Evolutionary conservation across 2,329 filamentous ascomycete species (phyloP).

Genomic region (Aciculosporium take): DNA sequence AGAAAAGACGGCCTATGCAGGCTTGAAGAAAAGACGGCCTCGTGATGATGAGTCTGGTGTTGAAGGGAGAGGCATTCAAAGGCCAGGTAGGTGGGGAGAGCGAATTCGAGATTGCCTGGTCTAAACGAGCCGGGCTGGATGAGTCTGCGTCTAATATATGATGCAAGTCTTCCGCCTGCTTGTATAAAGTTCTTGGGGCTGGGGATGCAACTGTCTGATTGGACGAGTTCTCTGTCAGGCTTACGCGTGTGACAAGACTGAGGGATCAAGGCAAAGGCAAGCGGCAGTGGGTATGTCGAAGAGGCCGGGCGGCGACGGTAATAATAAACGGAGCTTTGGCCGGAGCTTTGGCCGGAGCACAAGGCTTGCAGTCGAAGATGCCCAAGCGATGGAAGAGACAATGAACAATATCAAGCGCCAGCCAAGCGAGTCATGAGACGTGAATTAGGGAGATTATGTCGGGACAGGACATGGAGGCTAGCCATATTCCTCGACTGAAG

Average conservation of each 20-base stretch:
- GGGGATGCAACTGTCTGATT: slow-evolving; percentile 1
- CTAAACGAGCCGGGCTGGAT: slow-evolving; percentile 1
- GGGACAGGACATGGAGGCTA: not conserved
- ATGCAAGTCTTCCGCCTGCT: slow-evolving; percentile 5
- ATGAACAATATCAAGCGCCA: not conserved
- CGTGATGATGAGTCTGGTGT: not conserved
- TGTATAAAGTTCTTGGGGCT: slow-evolving; percentile 2
- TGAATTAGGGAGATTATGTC: not conserved
- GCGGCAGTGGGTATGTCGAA: not conserved
- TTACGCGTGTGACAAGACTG: slow-evolving; percentile 3
- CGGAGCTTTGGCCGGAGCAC: not conserved
- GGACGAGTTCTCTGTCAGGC: not conserved
- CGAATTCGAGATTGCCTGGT: not conserved
- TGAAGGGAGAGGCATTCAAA: not conserved
- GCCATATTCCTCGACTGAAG: not conserved
- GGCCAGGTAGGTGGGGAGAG: not conserved
- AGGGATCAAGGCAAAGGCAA: not conserved
- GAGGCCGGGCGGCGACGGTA: not conserved
- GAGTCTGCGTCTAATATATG: slow-evolving; percentile 7
- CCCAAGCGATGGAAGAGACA: not conserved
- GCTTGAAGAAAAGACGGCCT: not conserved
- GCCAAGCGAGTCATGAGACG: not conserved
- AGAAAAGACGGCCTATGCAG: not conserved
- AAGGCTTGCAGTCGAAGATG: not conserved
- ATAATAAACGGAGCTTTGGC: not conserved